Percentiles rank a stretch among this genome's conserved stretches.
Conservation (phyloP, 257 asterid genomes). For the Paraleonurus japonicus region DNA sequence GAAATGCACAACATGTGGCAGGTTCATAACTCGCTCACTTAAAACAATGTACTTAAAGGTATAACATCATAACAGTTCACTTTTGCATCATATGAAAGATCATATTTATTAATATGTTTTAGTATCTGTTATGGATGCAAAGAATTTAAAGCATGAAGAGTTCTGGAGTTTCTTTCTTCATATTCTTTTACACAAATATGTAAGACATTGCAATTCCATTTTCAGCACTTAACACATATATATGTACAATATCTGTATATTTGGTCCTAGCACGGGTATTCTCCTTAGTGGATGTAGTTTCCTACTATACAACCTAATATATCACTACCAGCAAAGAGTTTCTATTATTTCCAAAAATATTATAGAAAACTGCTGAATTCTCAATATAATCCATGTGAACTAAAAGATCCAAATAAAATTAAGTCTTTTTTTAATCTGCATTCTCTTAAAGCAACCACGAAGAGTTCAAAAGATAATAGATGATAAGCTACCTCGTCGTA, state of each 20-base stretch:
- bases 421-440: not conserved
- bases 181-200: not conserved
- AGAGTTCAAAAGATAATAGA: not conserved
- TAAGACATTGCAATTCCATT: not conserved
- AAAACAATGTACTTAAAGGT: not conserved
- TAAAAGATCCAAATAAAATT: not conserved
- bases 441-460: not conserved
- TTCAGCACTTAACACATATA: not conserved
- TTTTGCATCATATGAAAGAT: not conserved
- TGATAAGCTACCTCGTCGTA: conserved; percentile 63
- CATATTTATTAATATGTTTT: not conserved
- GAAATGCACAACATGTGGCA: not conserved
- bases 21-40: not conserved
- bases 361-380: not conserved
- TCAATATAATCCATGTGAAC: not conserved
- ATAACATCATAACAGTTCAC: not conserved
- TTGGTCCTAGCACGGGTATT: not conserved
- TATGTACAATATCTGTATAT: not conserved
- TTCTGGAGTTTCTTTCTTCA: not conserved
- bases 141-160: not conserved
- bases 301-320: not conserved
- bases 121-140: not conserved
- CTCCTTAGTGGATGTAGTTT: not conserved
- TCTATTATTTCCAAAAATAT: not conserved
- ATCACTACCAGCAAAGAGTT: not conserved